Base-by-base conservation (phyloP, 2,329 filamentous ascomycete species). In the Colletotrichum neosansevieriae region DNA sequence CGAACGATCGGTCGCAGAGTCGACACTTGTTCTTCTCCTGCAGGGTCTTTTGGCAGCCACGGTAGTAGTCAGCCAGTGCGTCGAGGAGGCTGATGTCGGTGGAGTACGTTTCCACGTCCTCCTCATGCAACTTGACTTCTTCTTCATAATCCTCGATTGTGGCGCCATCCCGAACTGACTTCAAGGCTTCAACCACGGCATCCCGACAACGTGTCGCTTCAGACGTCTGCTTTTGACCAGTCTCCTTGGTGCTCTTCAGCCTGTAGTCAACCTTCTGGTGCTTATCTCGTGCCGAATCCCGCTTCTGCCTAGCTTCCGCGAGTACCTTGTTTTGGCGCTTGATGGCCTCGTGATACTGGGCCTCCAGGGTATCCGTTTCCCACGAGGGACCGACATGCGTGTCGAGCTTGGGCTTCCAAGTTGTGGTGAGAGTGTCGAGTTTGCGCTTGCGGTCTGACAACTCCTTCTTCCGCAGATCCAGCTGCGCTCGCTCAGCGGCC, bases 401-500 rank as follows among this genome's bases (percentile, higher is more conserved):
- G 12, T 87, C 84, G 21, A 99, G 84, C 72, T 92, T 92, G 38
- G 90, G 84, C 58, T 86, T 87, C 83, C 97, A 93, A 0, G 93
- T 93, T 54, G 84, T 89, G 70, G 84, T 88, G 81, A 98, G 88
- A 0, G 93, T 96, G 9, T 94, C 87, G 2, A 98, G 83, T 70
- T 92, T 92, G 38, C 88, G 87, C 76, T 92, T 88, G 63, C 91
- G 88, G 72, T 94, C 91, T 71, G 88, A 88, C 32, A 94, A 79
- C 75, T 97, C 92, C 73, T 94, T 94, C 74, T 92, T 94, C 38
- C 94, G 86, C 73, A 92, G 90, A 65, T 97, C 93, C 11, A 99
- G 85, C 73, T 92, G 91, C 12, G 95, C 96, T 42, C 94, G 87
- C 70, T 97, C 94, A 4, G 91, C 89, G 6, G 94, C 94, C 65